Evolutionary conservation across 2,329 filamentous ascomycete species (phyloP), one percentile per base, ranked within the genome.

Genomic region (Colletotrichum sp.): DNA sequence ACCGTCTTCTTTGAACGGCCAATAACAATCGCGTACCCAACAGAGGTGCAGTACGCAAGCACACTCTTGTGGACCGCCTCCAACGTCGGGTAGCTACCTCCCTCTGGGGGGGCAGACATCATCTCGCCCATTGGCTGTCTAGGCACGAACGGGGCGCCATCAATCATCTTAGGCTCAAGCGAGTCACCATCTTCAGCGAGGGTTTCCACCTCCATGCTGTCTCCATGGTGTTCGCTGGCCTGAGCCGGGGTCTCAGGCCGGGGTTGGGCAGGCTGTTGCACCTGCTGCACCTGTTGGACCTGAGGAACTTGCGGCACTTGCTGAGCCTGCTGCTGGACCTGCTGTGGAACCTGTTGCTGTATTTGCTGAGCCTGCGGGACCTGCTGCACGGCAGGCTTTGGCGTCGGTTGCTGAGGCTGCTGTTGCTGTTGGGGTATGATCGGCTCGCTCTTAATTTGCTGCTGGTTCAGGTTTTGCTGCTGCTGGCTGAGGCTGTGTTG

Each of bases 11-110:
- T 93, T 0, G 92, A 93, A 43, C 92, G 87, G 3, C 92, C 92
- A 81, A 93, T 93, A 76, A 93, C 92, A 67, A 93, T 92, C 9
- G 92, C 92, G 81, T 93, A 93, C 63, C 92, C 92, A 58, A 93
- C 92, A 18, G 91, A 92, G 0, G 92, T 92, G 80, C 92, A 93
- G 80, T 93, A 93, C n/a, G 88, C 85, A 73, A 93, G 84, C 21
- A 93, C 92, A 34, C 90, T 90, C 80, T 92, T 91, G 80, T 93
- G 92, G 10, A 93, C 89, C 9, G 91, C 91, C 76, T 93, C 92
- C 30, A 93, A 86, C 3, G 91, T 93, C 3, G 91, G 88, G 78
- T 91, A 93, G 78, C 90, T 93, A 21, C 91, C 91, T 8, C 92
- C 92, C 79, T 93, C 90, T 2, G 92, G 92, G 6, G 92, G 92